Conservation (phyloP, 352 stramenopile genomes). For the Thalassiosira exigua region DNA sequence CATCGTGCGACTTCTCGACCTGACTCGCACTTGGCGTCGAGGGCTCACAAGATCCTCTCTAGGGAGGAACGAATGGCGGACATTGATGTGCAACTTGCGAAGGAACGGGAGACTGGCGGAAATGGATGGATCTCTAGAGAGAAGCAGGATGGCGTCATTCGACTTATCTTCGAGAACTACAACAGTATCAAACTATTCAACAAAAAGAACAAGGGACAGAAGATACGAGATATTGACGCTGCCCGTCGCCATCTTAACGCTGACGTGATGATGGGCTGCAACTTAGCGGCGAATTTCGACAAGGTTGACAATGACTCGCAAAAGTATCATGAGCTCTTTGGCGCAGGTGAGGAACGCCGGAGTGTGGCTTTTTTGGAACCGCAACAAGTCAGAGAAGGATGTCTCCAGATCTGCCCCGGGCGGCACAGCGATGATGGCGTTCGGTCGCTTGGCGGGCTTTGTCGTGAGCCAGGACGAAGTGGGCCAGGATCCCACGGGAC, state of each 20-base stretch:
- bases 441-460: neutral
- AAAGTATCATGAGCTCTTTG: neutral
- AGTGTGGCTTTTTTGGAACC: neutral
- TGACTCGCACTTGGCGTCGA: no score
- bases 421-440: neutral
- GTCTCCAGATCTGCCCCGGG: neutral
- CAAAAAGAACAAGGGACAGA: neutral
- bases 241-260: neutral
- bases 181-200: conserved; percentile 2
- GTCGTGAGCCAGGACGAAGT: neutral
- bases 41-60: no score
- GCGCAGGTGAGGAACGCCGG: neutral
- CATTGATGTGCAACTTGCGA: no score
- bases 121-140: neutral
- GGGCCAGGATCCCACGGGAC: neutral
- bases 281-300: neutral
- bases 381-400: neutral
- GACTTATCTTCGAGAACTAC: neutral
- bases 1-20: no score
- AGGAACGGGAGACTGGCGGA: no score
- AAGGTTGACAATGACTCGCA: no score
- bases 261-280: neutral
- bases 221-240: neutral
- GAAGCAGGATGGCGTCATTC: neutral
- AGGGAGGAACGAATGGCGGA: no score